A percentile compares a stretch with the other conserved stretches of the same genome.
Evolutionary conservation across 1,284 basidiomycete species (phyloP).

Genomic region (Ganoderma resinaceum): DNA sequence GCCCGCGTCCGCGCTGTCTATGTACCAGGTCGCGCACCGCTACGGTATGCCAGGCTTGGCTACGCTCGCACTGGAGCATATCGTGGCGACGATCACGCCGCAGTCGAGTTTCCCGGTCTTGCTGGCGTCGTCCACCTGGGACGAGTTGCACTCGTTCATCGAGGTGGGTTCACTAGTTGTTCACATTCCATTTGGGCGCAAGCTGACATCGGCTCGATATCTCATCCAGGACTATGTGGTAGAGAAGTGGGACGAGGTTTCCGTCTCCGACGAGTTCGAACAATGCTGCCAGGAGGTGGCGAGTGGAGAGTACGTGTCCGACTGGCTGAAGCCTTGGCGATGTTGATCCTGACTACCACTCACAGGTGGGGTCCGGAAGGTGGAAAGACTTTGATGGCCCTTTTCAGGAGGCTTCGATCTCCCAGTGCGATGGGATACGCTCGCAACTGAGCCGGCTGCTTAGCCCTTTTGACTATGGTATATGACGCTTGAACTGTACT

Average conservation of each 20-base stretch:
- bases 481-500: background rate
- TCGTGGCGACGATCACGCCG: conserved; percentile 77
- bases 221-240: conserved; percentile 64
- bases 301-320: conserved; percentile 66
- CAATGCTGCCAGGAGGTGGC: conserved; percentile 73
- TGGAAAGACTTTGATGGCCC: conserved; percentile 67
- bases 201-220: background rate
- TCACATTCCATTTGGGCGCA: no score
- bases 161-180: conserved; percentile 49
- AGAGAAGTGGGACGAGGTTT: conserved; percentile 75
- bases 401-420: conserved; percentile 72
- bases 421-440: conserved; percentile 42
- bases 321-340: background rate
- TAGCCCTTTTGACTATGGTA: background rate
- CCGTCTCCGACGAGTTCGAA: conserved; percentile 68
- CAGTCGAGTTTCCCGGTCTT: conserved; percentile 75
- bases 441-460: conserved; percentile 20
- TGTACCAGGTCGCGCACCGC: conserved; percentile 85
- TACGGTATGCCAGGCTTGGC: conserved; percentile 76
- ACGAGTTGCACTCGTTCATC: conserved; percentile 66
- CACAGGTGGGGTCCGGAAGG: conserved; percentile 72
- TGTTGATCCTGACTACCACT: background rate
- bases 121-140: conserved; percentile 71
- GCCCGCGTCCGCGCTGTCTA: conserved; percentile 76
- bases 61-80: conserved; percentile 74